These are phyloP conservation scores for Metroxylon sagu DNA, from an alignment of 176 grass and related monocot species.

Conservation along the genomic window DNA sequence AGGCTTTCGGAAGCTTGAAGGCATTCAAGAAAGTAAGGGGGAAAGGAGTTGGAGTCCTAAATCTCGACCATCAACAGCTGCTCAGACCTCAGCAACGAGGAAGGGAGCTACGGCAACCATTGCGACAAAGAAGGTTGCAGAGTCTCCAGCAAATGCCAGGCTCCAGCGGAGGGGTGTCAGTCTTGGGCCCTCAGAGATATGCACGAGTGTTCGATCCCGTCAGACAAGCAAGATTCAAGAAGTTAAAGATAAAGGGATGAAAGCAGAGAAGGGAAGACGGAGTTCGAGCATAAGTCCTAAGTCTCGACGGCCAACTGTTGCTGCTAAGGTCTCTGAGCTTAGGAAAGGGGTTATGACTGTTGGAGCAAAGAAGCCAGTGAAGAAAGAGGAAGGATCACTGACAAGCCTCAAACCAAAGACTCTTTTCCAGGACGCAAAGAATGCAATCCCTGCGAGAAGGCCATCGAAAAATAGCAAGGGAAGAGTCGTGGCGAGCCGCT, in stretches of 20 bases:
- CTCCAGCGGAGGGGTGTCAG: constrained; percentile 6
- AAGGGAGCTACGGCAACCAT: background rate
- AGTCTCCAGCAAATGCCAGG: too few relatives aligned
- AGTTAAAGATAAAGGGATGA: constrained; percentile 13
- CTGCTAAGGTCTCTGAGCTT: constrained; percentile 25
- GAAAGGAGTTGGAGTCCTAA: background rate
- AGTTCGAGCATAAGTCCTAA: constrained; percentile 53
- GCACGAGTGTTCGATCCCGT: constrained; percentile 5
- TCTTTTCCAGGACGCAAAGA: constrained; percentile 8
- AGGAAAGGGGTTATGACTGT: constrained; percentile 19
- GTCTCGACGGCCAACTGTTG: constrained; percentile 38
- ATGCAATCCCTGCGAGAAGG: constrained; percentile 26
- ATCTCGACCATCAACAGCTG: background rate
- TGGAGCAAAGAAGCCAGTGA: constrained; percentile 21
- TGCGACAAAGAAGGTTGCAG: background rate
- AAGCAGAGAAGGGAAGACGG: constrained; percentile 32
- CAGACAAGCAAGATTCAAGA: constrained; percentile 13
- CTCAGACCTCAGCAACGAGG: background rate
- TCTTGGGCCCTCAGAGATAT: constrained; percentile 8
- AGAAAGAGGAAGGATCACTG: constrained; percentile 1
- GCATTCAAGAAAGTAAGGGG: constrained; percentile 7
- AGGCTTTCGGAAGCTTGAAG: constrained; percentile 2
- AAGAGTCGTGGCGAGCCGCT: constrained; percentile 71
- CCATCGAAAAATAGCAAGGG: constrained; percentile 35
- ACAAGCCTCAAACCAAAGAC: constrained; percentile 13